Percentiles rank a stretch among this genome's conserved stretches.
These are phyloP conservation scores for Xylaria sp. DNA, from an alignment of 2,329 filamentous ascomycete species.

Conservation along the genomic window DNA sequence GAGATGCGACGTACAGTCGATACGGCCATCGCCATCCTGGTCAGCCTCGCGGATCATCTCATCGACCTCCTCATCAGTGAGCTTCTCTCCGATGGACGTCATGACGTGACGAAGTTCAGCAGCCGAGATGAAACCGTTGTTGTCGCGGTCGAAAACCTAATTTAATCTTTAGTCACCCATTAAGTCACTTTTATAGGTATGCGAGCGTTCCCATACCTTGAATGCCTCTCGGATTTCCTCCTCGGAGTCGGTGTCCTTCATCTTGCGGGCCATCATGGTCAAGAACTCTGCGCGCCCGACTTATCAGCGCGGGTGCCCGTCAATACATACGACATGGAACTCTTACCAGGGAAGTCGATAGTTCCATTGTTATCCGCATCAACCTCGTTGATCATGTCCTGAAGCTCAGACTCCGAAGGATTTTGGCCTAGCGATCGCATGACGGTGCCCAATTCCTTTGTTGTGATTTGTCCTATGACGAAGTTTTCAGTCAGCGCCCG, in stretches of 20 bases:
- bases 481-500: slow-evolving; percentile 19
- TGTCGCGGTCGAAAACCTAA: slow-evolving; percentile 83
- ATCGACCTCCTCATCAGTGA: slow-evolving; percentile 88
- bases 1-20: slow-evolving; percentile 72
- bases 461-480: slow-evolving; percentile 80
- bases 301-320: slow-evolving; percentile 37
- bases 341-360: slow-evolving; percentile 85
- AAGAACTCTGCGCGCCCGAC: slow-evolving; percentile 70
- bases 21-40: slow-evolving; percentile 86
- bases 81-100: slow-evolving; percentile 90
- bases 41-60: slow-evolving; percentile 94
- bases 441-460: slow-evolving; percentile 87
- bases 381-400: slow-evolving; percentile 95
- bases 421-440: slow-evolving; percentile 92
- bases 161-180: slow-evolving; percentile 26
- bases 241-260: slow-evolving; percentile 92
- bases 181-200: slow-evolving; percentile 7
- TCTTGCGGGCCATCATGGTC: slow-evolving; percentile 93
- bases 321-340: not conserved
- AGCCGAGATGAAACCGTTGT: slow-evolving; percentile 90
- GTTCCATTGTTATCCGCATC: slow-evolving; percentile 93
- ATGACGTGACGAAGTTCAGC: slow-evolving; percentile 88
- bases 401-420: slow-evolving; percentile 85
- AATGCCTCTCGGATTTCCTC: slow-evolving; percentile 90
- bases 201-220: slow-evolving; percentile 62